Evolutionary conservation across 2,329 filamentous ascomycete genomes (phyloP), one percentile per base, ranked within the genome.

Genomic region (Ophiosphaerella korrae): DNA sequence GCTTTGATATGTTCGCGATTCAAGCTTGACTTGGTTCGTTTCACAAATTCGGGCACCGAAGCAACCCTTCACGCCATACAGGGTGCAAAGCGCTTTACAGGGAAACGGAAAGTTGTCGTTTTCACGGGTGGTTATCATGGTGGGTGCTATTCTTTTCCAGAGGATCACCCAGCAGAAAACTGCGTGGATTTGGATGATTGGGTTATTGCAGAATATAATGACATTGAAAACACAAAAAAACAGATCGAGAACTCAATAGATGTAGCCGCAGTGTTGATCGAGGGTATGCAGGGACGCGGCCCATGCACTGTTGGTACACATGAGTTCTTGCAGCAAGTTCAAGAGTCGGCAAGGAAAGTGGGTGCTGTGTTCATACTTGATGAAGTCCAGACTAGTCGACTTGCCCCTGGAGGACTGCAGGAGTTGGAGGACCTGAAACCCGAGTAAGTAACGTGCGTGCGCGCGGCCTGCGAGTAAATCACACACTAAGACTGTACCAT

Each of bases 341-440:
- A 81, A 38, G 67, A 75, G 0, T 73, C 76, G 5, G 79, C 84
- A 1, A 73, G 70, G 26, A 71, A 78, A 62, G 70, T 75, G 0
- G 81, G 80, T 1, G 82, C 82, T 0, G 50, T 90, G 1, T 80
- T 90, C 56, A 84, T 90, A 32, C 74, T 88, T 12, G 88, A 90
- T 65, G 88, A 90, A 70, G 87, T 67, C 3, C 62, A 64, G 50
- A 66, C 63, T 12, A 62, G 57, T 50, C 58, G 63, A 2, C 47
- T 67, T 23, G 57, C 62, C 9, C 56, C 54, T 0, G 60, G 62
- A 1, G 60, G 63, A 2, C 18, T 67, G 16, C 58, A 66, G 34
- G 54, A 62, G 37, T 33, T 64, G 1, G 56, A 58, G 31, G 57
- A 48, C 1, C 33, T 67, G 38, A 38, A 52, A n/a, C 62, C 62